These are phyloP conservation scores for Secale cereale DNA, from an alignment of 176 grass and related monocot species.

Conservation along the genomic window DNA sequence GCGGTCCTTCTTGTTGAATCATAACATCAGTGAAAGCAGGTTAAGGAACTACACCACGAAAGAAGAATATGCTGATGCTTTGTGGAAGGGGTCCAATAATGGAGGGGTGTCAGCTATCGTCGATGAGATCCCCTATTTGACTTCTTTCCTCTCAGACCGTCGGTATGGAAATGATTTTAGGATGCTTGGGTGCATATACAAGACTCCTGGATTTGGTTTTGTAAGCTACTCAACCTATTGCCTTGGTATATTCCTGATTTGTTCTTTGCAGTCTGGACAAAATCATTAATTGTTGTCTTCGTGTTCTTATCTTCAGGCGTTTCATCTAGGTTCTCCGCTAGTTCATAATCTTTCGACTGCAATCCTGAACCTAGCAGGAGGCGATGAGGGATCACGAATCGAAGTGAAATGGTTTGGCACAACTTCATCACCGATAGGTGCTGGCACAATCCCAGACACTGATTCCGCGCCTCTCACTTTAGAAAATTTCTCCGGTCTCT, in stretches of 20 bases:
- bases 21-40: slow-evolving; percentile 22
- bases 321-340: slow-evolving; percentile 43
- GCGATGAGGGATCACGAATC: neutral
- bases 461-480: slow-evolving; percentile 28
- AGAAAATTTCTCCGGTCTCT: slow-evolving; percentile 45
- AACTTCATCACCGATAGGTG: neutral
- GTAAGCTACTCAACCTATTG: slow-evolving; percentile 37
- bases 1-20: neutral
- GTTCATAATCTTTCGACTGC: slow-evolving; percentile 43
- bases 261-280: neutral
- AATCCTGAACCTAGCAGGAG: slow-evolving; percentile 45
- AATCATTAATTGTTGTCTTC: neutral
- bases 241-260: neutral
- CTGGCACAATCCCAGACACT: neutral
- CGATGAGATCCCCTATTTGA: slow-evolving; percentile 60
- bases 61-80: slow-evolving; percentile 49
- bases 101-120: slow-evolving; percentile 62
- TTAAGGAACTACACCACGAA: slow-evolving; percentile 28
- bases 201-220: slow-evolving; percentile 63
- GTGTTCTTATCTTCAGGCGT: slow-evolving; percentile 25
- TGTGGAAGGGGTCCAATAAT: slow-evolving; percentile 32
- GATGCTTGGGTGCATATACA: slow-evolving; percentile 50
- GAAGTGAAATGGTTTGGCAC: slow-evolving; percentile 39
- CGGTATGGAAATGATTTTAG: slow-evolving; percentile 13
- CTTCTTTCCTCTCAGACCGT: slow-evolving; percentile 31